Conservation (phyloP, 257 asterid species). For the Agastache rugosa region DNA sequence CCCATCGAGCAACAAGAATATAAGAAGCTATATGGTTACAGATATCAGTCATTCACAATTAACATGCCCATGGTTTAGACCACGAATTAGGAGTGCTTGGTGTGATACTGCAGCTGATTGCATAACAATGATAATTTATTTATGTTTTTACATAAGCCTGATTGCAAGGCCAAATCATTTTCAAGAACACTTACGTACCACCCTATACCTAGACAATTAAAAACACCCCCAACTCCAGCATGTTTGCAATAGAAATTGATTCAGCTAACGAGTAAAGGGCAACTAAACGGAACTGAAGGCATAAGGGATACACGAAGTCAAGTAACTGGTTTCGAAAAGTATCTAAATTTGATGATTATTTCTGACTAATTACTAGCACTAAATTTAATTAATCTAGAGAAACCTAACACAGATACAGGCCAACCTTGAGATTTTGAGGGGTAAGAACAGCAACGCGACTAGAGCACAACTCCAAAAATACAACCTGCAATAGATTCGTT, state of each 20-base stretch:
- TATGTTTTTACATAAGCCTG: not conserved
- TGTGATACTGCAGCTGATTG: not conserved
- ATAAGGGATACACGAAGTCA: constrained; percentile 1
- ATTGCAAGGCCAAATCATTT: not conserved
- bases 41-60: no score
- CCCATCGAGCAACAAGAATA: no score
- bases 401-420: constrained; percentile 8
- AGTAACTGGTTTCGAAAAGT: not conserved
- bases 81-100: not conserved
- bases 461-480: constrained; percentile 86
- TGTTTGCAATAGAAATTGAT: not conserved
- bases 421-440: constrained; percentile 76
- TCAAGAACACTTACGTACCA: not conserved
- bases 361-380: constrained; percentile 10
- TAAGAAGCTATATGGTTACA: no score
- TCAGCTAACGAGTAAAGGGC: not conserved
- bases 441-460: constrained; percentile 76
- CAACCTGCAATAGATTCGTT: constrained; percentile 57
- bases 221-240: not conserved
- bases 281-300: constrained; percentile 14
- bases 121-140: not conserved
- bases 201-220: not conserved
- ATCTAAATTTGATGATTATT: not conserved
- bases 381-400: not conserved
- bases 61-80: no score